Base-by-base conservation (phyloP, 2,329 filamentous ascomycete species). In the Clathrospora elynae region DNA sequence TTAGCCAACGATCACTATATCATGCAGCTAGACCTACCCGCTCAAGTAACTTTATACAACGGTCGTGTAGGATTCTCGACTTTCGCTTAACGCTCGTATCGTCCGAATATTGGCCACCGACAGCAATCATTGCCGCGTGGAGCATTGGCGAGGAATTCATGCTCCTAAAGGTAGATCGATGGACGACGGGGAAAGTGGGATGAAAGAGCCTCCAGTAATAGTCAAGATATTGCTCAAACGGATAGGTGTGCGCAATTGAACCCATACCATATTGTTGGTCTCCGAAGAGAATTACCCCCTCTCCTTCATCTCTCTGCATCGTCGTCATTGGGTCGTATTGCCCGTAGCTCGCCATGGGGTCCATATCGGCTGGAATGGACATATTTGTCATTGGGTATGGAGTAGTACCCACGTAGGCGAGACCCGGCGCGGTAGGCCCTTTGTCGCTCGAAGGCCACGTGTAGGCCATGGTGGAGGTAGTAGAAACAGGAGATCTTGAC, bases 171-270 rank as follows among this genome's bases (percentile, higher is more conserved):
- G 71, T 68, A 57, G 68, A 60, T 57, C 62, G 68, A 63, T 75
- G 72, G 46, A 76, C 47, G 44, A 76, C 44, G 42, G 74, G 72
- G 61, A 71, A 74, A 52, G 66, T 51, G 51, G 73, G 70, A 62
- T 76, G 72, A 55, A 75, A 70, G 52, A 64, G 61, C 49, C 63
- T 68, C 73, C 73, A 76, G 62, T 71, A 77, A 55, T 69, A 67
- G 45, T 71, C 63, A 50, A 76, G 64, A 64, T 71, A 73, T 49
- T 71, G 62, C 41, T 71, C 58, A 63, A 58, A 69, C 33, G 62
- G 58, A 47, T 63, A 61, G 45, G 53, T 59, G 53, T 64, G 48
- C 44, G 57, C 47, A 36, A 62, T 41, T 56, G 62, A 61, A 59
- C 59, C 61, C 67, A 67, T 70, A 68, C 66, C 67, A 57, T 68